These are phyloP conservation scores for Heliosperma pusillum DNA, from an alignment of 148 eudicot species.

Conservation along the genomic window DNA sequence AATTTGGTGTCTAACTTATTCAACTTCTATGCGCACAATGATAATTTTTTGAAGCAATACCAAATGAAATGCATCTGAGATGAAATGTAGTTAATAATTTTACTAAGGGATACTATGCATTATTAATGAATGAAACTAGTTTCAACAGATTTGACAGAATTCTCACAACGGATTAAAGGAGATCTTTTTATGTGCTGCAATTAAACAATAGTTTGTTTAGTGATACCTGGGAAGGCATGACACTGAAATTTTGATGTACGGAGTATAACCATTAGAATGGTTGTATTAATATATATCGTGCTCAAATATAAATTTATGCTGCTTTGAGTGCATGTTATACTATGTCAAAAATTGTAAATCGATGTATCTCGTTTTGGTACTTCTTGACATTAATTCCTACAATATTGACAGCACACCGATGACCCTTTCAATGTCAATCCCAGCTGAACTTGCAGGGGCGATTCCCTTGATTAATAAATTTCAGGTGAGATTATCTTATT, in stretches of 20 bases:
- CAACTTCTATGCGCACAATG: neutral
- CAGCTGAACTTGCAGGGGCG: slow-evolving; percentile 94
- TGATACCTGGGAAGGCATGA: neutral
- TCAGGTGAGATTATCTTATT: slow-evolving; percentile 52
- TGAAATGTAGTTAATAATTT: neutral
- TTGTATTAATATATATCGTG: neutral
- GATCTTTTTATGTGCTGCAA: neutral
- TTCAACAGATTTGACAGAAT: neutral
- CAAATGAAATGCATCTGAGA: neutral
- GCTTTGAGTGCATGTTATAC: neutral
- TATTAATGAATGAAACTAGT: neutral
- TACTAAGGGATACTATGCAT: neutral
- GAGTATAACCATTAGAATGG: neutral
- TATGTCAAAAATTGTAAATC: neutral
- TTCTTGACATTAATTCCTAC: slow-evolving; percentile 2
- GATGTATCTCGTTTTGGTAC: slow-evolving; percentile 1
- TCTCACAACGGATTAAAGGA: neutral
- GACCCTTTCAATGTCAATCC: slow-evolving; percentile 81
- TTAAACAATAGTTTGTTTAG: neutral
- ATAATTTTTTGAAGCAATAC: neutral
- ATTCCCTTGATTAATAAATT: slow-evolving; percentile 91
- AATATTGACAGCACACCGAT: slow-evolving; percentile 70
- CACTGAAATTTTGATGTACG: neutral
- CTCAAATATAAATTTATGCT: neutral
- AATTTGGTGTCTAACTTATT: too few species aligned